These are phyloP conservation scores for Sphagnurus paluster DNA, from an alignment of 1,284 basidiomycete genomes.

Conservation along the genomic window DNA sequence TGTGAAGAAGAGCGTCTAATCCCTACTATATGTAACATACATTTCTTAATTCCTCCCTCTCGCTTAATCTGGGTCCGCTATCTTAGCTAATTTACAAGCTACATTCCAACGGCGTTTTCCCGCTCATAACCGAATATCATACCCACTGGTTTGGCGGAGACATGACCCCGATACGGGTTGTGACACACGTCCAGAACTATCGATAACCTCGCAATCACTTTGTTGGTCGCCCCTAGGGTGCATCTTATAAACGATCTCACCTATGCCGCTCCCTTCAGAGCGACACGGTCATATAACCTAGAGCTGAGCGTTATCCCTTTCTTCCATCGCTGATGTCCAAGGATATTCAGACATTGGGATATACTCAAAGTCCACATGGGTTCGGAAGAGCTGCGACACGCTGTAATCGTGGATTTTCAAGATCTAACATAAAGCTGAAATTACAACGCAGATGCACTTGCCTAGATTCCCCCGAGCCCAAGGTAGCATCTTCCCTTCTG, in stretches of 20 bases:
- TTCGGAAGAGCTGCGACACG: slow-evolving; percentile 6
- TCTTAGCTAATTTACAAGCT: slow-evolving; percentile 41
- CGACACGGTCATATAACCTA: slow-evolving; percentile 17
- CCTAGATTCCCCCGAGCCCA: too few species aligned
- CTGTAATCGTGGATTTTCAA: slow-evolving; percentile 11
- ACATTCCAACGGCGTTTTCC: slow-evolving; percentile 39
- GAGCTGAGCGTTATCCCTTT: slow-evolving; percentile 5
- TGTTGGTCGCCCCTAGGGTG: slow-evolving; percentile 31
- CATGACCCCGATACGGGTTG: slow-evolving; percentile 48
- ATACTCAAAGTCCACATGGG: slow-evolving; percentile 19
- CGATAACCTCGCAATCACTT: slow-evolving; percentile 43
- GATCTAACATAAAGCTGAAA: slow-evolving; percentile 9
- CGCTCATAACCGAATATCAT: slow-evolving; percentile 33
- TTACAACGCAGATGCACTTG: not conserved
- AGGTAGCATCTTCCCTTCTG: slow-evolving; percentile 16
- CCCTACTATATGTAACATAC: slow-evolving; percentile 46
- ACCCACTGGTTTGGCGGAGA: slow-evolving; percentile 39
- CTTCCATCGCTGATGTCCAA: slow-evolving; percentile 17
- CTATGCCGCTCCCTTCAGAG: slow-evolving; percentile 15
- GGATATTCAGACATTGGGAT: slow-evolving; percentile 6
- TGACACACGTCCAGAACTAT: slow-evolving; percentile 52
- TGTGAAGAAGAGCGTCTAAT: slow-evolving; percentile 80
- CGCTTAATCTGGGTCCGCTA: slow-evolving; percentile 40
- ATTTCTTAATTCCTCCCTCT: slow-evolving; percentile 47
- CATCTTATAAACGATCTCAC: slow-evolving; percentile 42